These are phyloP conservation scores for Trichoderma asperellum DNA, from an alignment of 2,329 filamentous ascomycete genomes.

Conservation along the genomic window DNA sequence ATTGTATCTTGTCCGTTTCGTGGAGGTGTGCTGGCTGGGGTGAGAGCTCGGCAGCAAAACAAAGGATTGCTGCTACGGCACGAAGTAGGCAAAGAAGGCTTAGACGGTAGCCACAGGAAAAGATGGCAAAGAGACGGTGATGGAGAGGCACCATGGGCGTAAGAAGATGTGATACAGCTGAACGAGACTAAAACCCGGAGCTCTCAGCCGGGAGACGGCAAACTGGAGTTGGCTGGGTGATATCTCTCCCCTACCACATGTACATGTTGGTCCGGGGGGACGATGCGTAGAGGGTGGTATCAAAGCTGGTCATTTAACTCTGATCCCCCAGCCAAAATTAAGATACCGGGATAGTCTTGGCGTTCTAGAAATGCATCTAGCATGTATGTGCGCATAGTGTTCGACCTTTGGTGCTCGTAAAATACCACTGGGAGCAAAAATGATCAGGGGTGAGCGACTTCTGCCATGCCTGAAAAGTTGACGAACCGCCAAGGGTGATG, in stretches of 20 bases:
- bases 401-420: background rate
- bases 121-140: slow-evolving; percentile 5
- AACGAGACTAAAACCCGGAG: slow-evolving; percentile 4
- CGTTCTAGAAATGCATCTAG: slow-evolving; percentile 13
- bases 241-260: slow-evolving; percentile 10
- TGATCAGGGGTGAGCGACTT: slow-evolving; percentile 12
- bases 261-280: slow-evolving; percentile 16
- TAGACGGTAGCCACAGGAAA: slow-evolving; percentile 5
- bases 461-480: background rate
- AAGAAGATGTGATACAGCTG: slow-evolving; percentile 22
- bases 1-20: slow-evolving; percentile 34
- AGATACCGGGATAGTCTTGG: slow-evolving; percentile 12
- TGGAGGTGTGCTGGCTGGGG: slow-evolving; percentile 30
- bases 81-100: slow-evolving; percentile 1
- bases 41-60: slow-evolving; percentile 31
- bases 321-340: background rate
- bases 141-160: slow-evolving; percentile 7
- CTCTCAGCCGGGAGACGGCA: slow-evolving; percentile 6
- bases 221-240: slow-evolving; percentile 16
- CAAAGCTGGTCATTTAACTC: slow-evolving; percentile 9
- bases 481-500: slow-evolving; percentile 5
- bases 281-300: background rate
- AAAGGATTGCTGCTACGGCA: background rate
- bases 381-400: background rate
- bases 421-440: background rate